Evolutionary conservation across 768 basidiomycete species (phyloP).

Genomic region (Pleurotus tuoliensis): DNA sequence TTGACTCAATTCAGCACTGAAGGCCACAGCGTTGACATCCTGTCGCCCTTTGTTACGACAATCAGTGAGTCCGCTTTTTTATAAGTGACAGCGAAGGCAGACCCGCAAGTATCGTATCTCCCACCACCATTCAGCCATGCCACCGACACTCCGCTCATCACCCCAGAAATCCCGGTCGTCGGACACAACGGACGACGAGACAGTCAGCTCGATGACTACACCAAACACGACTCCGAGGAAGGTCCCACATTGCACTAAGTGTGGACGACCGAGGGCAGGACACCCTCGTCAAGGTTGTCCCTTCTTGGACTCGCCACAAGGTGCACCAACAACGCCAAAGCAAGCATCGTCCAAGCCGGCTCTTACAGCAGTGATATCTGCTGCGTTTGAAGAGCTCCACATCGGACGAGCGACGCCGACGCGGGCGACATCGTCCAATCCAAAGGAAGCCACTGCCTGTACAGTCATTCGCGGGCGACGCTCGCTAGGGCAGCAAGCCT

Average conservation of each 20-base stretch:
- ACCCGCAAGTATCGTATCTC: too few species aligned
- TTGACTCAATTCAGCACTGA: too few species aligned
- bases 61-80: too few species aligned
- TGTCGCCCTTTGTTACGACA: too few species aligned
- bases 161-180: background rate
- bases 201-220: constrained; percentile 1
- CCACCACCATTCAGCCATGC: constrained; percentile 1
- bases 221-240: constrained; percentile 42
- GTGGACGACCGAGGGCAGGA: constrained; percentile 48
- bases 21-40: too few species aligned
- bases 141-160: constrained; percentile 9
- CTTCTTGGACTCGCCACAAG: constrained; percentile 27
- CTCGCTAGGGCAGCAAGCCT: background rate
- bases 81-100: too few species aligned
- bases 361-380: constrained; percentile 27
- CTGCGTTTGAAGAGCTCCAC: constrained; percentile 44
- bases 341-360: constrained; percentile 8
- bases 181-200: background rate
- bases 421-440: constrained; percentile 2
- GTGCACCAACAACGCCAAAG: constrained; percentile 8
- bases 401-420: constrained; percentile 22
- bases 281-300: constrained; percentile 67
- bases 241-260: constrained; percentile 49
- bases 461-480: constrained; percentile 10
- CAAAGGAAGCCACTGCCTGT: constrained; percentile 25